A percentile compares a stretch with the other conserved stretches of the same genome.
Evolutionary conservation across 306 rosid genomes (phyloP).

Genomic region (Castanea sativa): DNA sequence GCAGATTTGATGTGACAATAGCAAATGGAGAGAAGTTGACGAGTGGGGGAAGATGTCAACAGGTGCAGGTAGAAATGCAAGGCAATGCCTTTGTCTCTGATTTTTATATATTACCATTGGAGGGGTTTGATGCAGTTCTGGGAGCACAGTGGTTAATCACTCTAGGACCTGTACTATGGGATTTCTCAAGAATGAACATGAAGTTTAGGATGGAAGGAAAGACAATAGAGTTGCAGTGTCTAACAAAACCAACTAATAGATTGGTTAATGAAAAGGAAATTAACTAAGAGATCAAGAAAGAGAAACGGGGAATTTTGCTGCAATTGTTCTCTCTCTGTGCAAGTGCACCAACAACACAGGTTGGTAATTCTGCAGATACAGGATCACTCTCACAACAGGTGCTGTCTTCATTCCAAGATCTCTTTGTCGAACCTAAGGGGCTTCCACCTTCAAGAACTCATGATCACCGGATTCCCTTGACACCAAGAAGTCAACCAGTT

Average conservation of each 20-base stretch:
- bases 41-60: background rate
- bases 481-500: background rate
- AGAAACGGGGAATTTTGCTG: background rate
- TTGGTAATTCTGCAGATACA: too few species aligned
- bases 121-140: background rate
- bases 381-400: background rate
- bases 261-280: background rate
- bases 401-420: background rate
- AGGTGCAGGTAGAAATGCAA: too few species aligned
- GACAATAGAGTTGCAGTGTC: background rate
- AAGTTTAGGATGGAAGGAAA: background rate
- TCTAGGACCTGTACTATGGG: background rate
- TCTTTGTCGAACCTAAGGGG: background rate
- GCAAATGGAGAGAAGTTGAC: background rate
- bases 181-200: background rate
- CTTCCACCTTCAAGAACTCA: background rate
- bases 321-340: background rate
- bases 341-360: too few species aligned
- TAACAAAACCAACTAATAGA: background rate
- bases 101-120: background rate
- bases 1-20: background rate
- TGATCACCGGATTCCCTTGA: background rate
- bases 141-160: background rate
- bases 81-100: background rate
- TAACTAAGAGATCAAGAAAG: background rate